Percentiles rank a stretch among this genome's conserved stretches.
Conservation (phyloP, 345 rosid species). For the Erysimum cheiranthoides region DNA sequence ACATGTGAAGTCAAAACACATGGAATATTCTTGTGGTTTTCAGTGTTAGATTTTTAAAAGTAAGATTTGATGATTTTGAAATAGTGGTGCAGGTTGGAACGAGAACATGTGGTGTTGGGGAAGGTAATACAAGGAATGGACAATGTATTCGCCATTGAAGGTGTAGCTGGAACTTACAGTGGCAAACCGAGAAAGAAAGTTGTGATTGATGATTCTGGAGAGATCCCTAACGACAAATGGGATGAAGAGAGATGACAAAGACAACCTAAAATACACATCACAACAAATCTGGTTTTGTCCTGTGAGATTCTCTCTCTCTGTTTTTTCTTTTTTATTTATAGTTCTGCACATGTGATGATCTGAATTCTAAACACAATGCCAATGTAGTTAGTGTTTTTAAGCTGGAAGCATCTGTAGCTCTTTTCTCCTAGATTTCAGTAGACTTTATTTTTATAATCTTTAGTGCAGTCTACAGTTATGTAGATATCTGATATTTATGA, state of each 20-base stretch:
- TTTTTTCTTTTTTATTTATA: neutral
- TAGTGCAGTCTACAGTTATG: slow-evolving; percentile 22
- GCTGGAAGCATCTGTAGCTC: slow-evolving; percentile 32
- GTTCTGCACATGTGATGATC: slow-evolving; percentile 35
- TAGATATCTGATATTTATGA: slow-evolving; percentile 4
- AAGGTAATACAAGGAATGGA: slow-evolving; percentile 98
- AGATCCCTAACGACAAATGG: slow-evolving; percentile 89
- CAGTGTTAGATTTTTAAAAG: neutral
- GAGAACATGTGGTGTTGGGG: slow-evolving; percentile 94
- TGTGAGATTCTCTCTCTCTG: slow-evolving; percentile 20
- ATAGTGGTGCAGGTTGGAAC: slow-evolving; percentile 74
- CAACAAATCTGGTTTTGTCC: slow-evolving; percentile 18
- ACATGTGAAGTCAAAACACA: neutral
- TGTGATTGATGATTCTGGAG: slow-evolving; percentile 78
- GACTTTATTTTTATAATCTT: slow-evolving; percentile 22
- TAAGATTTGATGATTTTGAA: slow-evolving; percentile 15
- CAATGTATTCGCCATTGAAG: slow-evolving; percentile 82
- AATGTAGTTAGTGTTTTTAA: slow-evolving; percentile 38
- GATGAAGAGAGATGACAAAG: slow-evolving; percentile 69
- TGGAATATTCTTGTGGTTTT: neutral
- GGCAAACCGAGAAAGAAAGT: slow-evolving; percentile 96
- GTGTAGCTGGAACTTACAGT: slow-evolving; percentile 95
- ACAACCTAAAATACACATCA: slow-evolving; percentile 7
- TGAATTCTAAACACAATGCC: slow-evolving; percentile 22
- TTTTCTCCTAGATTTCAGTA: slow-evolving; percentile 12